Evolutionary conservation across 1,284 basidiomycete species (phyloP), one percentile per base, ranked within the genome.

Genomic region (Sutorius eximius): DNA sequence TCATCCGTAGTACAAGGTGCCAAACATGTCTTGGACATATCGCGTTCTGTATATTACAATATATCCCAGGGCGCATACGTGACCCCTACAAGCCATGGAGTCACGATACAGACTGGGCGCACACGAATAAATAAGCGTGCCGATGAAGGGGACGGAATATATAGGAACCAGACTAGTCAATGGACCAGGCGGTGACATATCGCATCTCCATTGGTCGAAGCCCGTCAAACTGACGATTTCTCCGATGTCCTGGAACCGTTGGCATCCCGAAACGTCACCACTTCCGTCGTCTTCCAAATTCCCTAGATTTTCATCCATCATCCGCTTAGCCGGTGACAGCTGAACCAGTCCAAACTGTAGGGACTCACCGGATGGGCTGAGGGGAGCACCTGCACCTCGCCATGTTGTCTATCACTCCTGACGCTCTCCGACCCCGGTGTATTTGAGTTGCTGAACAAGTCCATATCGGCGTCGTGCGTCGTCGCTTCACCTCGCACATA

Each of bases 401-500:
- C 10, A 3, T 3, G 4, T 20, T 32, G 51, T 5, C 5, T 27
- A 1, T 47, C 33, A 5, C 16, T 15, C 22, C 12, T 24, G 9
- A 16, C 1, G 15, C 9, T 10, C 8, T 20, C 22, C 5, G 15
- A 20, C 13, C 4, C 3, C 0, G 15, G 41, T 0, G 18, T 32
- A 22, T 3, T 27, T 10, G 43, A 29, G 13, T 13, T 30, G 5
- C 2, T 1, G 16, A 36, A 15, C 37, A 38, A 0, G 18, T 43
- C 46, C 11, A 3, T 1, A 10, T 37, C n/a, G 33, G 9, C 2
- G 7, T 43, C n/a, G 30, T 15, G 20, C 8, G 18, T 4, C 30
- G 8, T 30, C 32, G 7, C 20, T 30, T 38, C 43, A 16, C 44
- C 55, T 5, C 45, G 44, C 22, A 63, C 20, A 45, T 62, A 62